Percentiles rank a stretch among this genome's conserved stretches.
Conservation (phyloP, 768 basidiomycete species). For the Grammothele lineata region DNA sequence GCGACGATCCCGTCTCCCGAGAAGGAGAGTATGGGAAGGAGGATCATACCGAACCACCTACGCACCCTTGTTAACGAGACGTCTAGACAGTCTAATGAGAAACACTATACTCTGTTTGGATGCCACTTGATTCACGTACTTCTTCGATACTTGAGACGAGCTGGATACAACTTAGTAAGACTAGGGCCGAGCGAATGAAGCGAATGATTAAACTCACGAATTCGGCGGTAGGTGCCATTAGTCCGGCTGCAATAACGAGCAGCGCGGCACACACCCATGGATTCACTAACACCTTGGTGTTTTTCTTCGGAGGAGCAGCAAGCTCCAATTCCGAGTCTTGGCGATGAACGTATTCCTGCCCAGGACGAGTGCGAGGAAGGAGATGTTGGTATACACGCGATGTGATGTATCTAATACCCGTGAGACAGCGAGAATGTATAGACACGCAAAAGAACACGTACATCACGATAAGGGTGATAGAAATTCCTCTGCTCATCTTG, state of each 20-base stretch:
- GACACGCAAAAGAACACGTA: slow-evolving; percentile 27
- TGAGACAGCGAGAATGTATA: not conserved
- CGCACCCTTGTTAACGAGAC: not conserved
- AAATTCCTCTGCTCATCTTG: slow-evolving; percentile 61
- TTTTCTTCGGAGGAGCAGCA: no score
- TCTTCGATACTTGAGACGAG: slow-evolving; percentile 61
- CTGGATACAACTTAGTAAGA: slow-evolving; percentile 30
- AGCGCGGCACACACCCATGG: slow-evolving; percentile 52
- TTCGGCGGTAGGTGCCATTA: slow-evolving; percentile 70
- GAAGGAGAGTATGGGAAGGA: slow-evolving; percentile 71
- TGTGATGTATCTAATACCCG: slow-evolving; percentile 46
- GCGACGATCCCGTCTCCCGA: slow-evolving; percentile 64
- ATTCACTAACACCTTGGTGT: slow-evolving; percentile 33
- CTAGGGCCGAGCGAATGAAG: not conserved
- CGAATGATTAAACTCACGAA: slow-evolving; percentile 41
- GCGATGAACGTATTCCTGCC: no score
- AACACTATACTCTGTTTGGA: slow-evolving; percentile 45
- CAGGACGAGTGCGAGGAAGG: slow-evolving; percentile 31
- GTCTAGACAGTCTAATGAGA: not conserved
- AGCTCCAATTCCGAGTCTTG: no score
- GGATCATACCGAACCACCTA: slow-evolving; percentile 70
- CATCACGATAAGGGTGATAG: slow-evolving; percentile 58
- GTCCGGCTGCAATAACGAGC: slow-evolving; percentile 45
- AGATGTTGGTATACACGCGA: slow-evolving; percentile 57
- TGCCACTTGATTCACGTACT: slow-evolving; percentile 38